A percentile compares a stretch with the other conserved stretches of the same genome.
These are phyloP conservation scores for Pseudoturritis turrita DNA, from an alignment of 345 rosid genomes.

Conservation along the genomic window DNA sequence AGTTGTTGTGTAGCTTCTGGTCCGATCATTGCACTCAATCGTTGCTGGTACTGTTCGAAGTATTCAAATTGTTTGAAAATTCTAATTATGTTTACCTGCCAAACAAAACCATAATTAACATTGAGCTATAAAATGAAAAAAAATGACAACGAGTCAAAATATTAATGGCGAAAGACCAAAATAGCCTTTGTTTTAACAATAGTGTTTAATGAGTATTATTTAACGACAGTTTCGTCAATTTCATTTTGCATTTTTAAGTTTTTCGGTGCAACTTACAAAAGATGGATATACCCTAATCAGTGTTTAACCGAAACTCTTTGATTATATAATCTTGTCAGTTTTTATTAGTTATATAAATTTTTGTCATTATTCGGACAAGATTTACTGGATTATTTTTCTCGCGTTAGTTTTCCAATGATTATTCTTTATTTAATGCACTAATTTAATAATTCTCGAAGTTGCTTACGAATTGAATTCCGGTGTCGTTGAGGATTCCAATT, in stretches of 20 bases:
- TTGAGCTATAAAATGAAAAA: not conserved
- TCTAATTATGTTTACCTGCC: constrained; percentile 74
- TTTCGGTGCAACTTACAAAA: not conserved
- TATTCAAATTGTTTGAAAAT: constrained; percentile 52
- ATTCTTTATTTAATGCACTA: not conserved
- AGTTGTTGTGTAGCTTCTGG: constrained; percentile 43
- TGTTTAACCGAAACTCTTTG: not conserved
- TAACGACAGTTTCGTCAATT: not conserved
- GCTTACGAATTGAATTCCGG: constrained; percentile 78
- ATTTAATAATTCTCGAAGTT: not conserved
- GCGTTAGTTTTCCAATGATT: not conserved
- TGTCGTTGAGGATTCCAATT: constrained; percentile 83
- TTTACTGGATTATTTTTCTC: not conserved
- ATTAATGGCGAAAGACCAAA: not conserved
- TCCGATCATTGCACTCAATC: constrained; percentile 58
- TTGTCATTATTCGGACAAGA: not conserved
- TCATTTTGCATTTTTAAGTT: not conserved
- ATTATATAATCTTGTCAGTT: no score
- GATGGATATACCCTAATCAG: not conserved
- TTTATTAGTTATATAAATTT: not conserved
- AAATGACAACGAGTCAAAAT: not conserved
- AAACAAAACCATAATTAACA: not conserved
- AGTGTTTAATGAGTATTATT: not conserved
- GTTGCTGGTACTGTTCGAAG: constrained; percentile 67
- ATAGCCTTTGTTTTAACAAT: not conserved